Evolutionary conservation across 768 basidiomycete genomes (phyloP), one percentile per base, ranked within the genome.

Genomic region (Leccinum olivaceopallidum): DNA sequence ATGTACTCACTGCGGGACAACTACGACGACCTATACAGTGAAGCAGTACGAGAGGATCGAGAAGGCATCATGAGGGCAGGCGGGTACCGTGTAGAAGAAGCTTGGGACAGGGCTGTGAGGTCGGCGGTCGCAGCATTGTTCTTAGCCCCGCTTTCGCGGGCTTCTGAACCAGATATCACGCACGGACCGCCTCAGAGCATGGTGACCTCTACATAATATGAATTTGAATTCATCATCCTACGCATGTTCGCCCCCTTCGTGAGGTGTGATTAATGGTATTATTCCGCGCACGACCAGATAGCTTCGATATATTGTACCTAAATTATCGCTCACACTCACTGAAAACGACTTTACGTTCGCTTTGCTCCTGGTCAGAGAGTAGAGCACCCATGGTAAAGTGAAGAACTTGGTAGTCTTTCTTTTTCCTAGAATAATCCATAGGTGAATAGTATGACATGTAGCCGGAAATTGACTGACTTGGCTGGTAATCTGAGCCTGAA

Each of bases 51-150:
- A 65, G 82, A 83, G 66, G 91, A 93, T 69, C 75, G 84, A 59
- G 90, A 90, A 62, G 89, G 88, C 14, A 85, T 88, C 65, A 90
- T 89, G 88, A 79, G 87, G 48, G 92, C 85, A 22, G 94, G 92
- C 9, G 94, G 94, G 9, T 95, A 93, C 70, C 80, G 77, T 63
- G 79, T 92, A 5, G 86, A 90, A 62, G 90, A 95, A 71, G 91
- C 89, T 49, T 95, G 93, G 93, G 88, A 89, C 66, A 80, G 93
- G 57, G 92, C 91, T 13, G 70, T 95, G 59, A 77, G 88, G 59
- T 84, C 73, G 64, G 88, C 90, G 6, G 87, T 94, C 24, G 86
- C 86, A 39, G 90, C 84, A 1, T 71, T 95, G 62, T 90, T 91
- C 62, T 68, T 91, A 34, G 68, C 78, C 36, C 85, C 88, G 1